Percentiles rank a stretch among this genome's conserved stretches.
phyloP scores from a whole-genome alignment of 495 filamentous ascomycete genomes.

The Penicillium desertorum region DNA sequence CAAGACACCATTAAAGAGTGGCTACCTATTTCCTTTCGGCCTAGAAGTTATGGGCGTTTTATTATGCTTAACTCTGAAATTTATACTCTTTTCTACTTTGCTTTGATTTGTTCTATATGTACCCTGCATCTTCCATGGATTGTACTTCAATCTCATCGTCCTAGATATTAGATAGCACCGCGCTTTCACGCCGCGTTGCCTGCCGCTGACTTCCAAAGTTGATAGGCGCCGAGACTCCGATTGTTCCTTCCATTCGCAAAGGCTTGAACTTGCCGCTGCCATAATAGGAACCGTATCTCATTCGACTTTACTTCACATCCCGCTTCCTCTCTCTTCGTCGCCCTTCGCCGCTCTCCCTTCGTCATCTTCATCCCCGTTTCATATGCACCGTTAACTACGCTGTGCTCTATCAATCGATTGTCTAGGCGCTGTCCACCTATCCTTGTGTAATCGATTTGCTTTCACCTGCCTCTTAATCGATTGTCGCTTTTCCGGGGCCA shows the following conservation, averaged over 20 bases:
- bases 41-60: not conserved
- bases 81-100: not conserved
- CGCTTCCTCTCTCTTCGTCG: not conserved
- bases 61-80: not conserved
- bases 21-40: not conserved
- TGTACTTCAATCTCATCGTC: not conserved
- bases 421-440: not conserved
- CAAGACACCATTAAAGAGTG: not conserved
- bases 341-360: not conserved
- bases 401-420: not conserved
- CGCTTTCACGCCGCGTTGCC: not conserved
- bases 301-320: not conserved
- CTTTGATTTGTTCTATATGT: not conserved
- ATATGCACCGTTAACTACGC: not conserved
- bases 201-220: not conserved
- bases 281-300: not conserved
- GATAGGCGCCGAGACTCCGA: not conserved
- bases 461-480: not conserved
- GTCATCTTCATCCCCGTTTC: not conserved
- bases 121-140: not conserved
- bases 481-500: not conserved
- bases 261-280: not conserved
- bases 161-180: not conserved
- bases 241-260: not conserved
- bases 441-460: not conserved